These are phyloP conservation scores for Pseudogymnoascus sp. DNA, from an alignment of 2,329 filamentous ascomycete species.

Conservation along the genomic window DNA sequence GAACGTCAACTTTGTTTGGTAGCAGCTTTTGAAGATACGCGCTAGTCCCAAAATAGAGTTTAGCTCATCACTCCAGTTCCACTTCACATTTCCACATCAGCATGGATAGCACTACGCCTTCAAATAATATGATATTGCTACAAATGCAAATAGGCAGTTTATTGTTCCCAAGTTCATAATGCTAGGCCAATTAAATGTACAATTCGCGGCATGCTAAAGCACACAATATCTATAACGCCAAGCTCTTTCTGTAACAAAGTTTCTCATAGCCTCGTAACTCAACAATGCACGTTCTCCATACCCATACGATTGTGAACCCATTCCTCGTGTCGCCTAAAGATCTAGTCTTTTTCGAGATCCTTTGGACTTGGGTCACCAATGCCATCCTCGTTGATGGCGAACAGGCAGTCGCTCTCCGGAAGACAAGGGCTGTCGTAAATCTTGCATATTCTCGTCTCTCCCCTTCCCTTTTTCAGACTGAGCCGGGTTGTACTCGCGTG, in stretches of 20 bases:
- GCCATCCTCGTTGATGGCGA: constrained; percentile 94
- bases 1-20: constrained; percentile 10
- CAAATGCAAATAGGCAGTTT: not conserved
- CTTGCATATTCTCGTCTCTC: constrained; percentile 94
- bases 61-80: constrained; percentile 13
- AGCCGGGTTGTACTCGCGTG: constrained; percentile 93
- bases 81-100: constrained; percentile 13
- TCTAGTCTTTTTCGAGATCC: constrained; percentile 74
- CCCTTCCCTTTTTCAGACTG: constrained; percentile 90
- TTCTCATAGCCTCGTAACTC: constrained; percentile 8
- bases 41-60: constrained; percentile 19
- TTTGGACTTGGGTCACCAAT: constrained; percentile 95
- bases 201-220: not conserved
- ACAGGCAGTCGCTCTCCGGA: constrained; percentile 91
- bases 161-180: constrained; percentile 1
- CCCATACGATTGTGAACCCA: not conserved
- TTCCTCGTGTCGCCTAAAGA: not conserved
- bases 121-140: not conserved
- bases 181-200: constrained; percentile 8
- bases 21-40: constrained; percentile 13
- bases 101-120: constrained; percentile 7
- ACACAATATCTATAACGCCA: constrained; percentile 7
- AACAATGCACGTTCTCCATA: not conserved
- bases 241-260: not conserved
- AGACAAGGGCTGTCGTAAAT: constrained; percentile 98